Evolutionary conservation across 2,329 filamentous ascomycete species (phyloP), one percentile per base, ranked within the genome.

Genomic region (Xylariaceae sp.): DNA sequence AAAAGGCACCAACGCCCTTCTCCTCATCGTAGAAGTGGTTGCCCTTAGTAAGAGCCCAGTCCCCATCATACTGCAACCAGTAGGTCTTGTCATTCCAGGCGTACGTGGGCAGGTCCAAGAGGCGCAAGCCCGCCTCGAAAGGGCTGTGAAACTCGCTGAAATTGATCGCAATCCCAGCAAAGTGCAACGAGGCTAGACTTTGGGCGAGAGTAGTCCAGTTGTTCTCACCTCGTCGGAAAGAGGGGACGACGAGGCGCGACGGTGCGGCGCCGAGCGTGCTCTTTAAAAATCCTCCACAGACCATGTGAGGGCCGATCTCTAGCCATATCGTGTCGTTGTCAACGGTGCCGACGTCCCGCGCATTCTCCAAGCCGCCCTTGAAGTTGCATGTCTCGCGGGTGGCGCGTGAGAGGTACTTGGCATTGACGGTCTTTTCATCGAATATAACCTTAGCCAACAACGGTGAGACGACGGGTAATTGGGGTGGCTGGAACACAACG

Each of bases 51-150:
- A 89, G 70, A 19, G 75, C 79, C 81, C 84, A 90, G 64, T 89
- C 82, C 50, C 86, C 83, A 50, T 75, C 65, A 59, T 80, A 82
- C 56, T 75, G 71, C 34, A 80, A 70, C 78, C 79, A 82, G 61
- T 89, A 88, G 53, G 79, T 84, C 71, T 88, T 87, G 56, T 80
- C 71, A 56, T 90, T 82, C 67, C 85, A 91, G 0, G 75, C 74
- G 61, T 90, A 91, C 1, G 77, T 76, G 0, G 86, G 86, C 1
- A 90, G 68, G 5, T 78, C 70, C 5, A 88, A 65, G 8, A 89
- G 70, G 3, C 65, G 64, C 3, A 69, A 63, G 11, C 62, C 65
- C 0, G 55, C 44, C 17, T 59, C 56, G 51, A 75, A 76, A 48
- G 72, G 68, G 43, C 75, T 68, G 53, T 86, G 80, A 58, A 79